phyloP scores from a whole-genome alignment of 352 stramenopile species.

The Pythium pyrilobum region DNA sequence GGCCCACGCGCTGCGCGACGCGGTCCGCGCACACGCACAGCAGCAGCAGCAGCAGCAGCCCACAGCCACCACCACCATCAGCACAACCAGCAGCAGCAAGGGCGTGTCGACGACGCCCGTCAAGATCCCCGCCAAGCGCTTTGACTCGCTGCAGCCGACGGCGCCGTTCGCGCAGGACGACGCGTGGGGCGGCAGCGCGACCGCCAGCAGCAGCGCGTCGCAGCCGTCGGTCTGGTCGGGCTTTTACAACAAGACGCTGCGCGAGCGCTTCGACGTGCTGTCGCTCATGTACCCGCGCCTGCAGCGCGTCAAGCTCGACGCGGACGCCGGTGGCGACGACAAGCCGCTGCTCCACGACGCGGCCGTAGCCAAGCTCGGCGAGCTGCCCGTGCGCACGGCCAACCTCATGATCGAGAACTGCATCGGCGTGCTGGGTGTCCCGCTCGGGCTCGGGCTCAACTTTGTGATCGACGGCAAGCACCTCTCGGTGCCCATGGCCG shows the following conservation, averaged over 20 bases:
- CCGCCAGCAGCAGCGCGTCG: constrained; percentile 4
- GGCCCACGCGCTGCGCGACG: constrained; percentile 22
- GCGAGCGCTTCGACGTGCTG: constrained; percentile 78
- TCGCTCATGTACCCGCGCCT: constrained; percentile 78
- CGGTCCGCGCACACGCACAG: constrained; percentile 5
- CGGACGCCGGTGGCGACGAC: constrained; percentile 2
- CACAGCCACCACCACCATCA: background rate
- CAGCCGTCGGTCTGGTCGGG: constrained; percentile 84
- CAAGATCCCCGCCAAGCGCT: constrained; percentile 26
- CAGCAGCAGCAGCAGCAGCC: background rate
- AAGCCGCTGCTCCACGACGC: background rate
- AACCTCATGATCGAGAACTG: constrained; percentile 91
- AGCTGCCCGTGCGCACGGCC: constrained; percentile 68
- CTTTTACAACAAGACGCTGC: constrained; percentile 88
- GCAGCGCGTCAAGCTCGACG: constrained; percentile 32
- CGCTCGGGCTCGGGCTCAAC: constrained; percentile 81
- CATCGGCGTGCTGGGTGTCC: constrained; percentile 80
- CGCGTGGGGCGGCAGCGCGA: background rate
- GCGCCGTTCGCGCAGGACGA: constrained; percentile 27
- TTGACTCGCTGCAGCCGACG: constrained; percentile 42
- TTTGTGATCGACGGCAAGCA: constrained; percentile 81
- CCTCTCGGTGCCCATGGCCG: constrained; percentile 77
- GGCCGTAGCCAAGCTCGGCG: constrained; percentile 44
- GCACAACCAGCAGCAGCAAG: background rate
- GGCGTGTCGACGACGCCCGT: background rate